phyloP scores from a whole-genome alignment of 2,329 filamentous ascomycete species.

The Sclerotinia borealis region DNA sequence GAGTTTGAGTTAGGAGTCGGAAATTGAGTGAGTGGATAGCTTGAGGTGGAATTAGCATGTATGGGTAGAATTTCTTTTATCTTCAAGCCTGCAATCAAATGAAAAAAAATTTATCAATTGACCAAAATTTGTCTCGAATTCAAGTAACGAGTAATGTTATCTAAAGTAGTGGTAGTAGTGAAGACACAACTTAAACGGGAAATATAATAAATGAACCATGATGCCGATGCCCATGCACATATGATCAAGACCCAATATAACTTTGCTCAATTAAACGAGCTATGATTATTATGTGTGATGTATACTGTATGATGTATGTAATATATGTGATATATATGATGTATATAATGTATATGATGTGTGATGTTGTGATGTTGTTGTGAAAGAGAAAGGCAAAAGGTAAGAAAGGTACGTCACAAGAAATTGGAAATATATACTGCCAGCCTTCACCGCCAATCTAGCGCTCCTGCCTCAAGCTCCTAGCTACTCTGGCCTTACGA shows the following conservation, averaged over 20 bases:
- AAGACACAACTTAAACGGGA: background rate
- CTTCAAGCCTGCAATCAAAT: background rate
- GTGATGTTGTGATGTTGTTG: too few relatives aligned
- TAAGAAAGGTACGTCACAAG: background rate
- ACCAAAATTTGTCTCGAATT: background rate
- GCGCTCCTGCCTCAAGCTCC: background rate
- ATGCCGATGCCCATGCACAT: background rate
- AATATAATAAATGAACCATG: background rate
- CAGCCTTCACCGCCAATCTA: background rate
- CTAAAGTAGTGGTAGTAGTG: background rate
- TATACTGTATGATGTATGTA: too few relatives aligned
- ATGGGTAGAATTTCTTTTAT: background rate
- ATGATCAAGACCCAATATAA: background rate
- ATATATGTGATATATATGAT: too few relatives aligned
- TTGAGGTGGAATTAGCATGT: background rate
- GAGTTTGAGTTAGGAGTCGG: background rate
- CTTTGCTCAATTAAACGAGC: background rate
- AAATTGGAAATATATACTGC: background rate
- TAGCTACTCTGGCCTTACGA: slow-evolving; percentile 10
- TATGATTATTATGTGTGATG: background rate
- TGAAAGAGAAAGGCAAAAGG: too few relatives aligned
- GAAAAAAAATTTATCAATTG: background rate
- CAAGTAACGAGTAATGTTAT: background rate
- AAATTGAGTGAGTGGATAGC: background rate
- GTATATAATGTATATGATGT: too few relatives aligned